Base-by-base conservation (phyloP, 108 stramenopile species). In the Phaeodactylum tricornutum region DNA sequence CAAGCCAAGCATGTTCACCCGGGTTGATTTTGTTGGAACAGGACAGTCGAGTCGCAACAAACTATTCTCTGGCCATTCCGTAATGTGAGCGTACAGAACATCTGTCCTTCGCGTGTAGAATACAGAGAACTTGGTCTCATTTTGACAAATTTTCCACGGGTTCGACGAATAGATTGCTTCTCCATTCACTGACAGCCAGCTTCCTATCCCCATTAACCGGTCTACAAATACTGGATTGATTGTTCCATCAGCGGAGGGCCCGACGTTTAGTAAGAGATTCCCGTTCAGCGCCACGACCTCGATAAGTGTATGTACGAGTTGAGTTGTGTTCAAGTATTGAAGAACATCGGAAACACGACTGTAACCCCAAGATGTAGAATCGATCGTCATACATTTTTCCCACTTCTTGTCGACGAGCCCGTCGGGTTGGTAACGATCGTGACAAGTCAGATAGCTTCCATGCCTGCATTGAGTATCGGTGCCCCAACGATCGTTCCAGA, bases 401-500 rank as follows among this genome's bases (percentile, higher is more conserved):
- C 62, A 69, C 35, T 69, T 63, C 9, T 63, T 43, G 3, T 29
- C 11, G n/a, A 44, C 30, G 9, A 46, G 52, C 0, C 26, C 2
- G 21, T 49, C 46, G 29, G 67, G 67, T 14, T 42, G 47, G 26
- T 59, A 69, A 3, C 50, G 28, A 36, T 69, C 58, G 1, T 51
- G n/a, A 35, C 67, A 69, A 22, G 61, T 67, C 43, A 55, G 43
- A 54, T 46, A 72, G n/a, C 39, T 27, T 17, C 71, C 71, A 46
- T 72, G 66, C 1, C 53, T 31, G 34, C 71, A 72, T 4, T 11
- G 11, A 26, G 56, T 39, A 51, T 57, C 64, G 23, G 33, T 57
- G 1, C 71, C 71, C 65, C 65, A 72, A 15, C 71, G 71, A 53
- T 67, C 66, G 21, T 67, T 66, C 66, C 66, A 66, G 11, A 72